These are phyloP conservation scores for Diaporthe aspalathi DNA, from an alignment of 2,329 filamentous ascomycete species.

Conservation along the genomic window DNA sequence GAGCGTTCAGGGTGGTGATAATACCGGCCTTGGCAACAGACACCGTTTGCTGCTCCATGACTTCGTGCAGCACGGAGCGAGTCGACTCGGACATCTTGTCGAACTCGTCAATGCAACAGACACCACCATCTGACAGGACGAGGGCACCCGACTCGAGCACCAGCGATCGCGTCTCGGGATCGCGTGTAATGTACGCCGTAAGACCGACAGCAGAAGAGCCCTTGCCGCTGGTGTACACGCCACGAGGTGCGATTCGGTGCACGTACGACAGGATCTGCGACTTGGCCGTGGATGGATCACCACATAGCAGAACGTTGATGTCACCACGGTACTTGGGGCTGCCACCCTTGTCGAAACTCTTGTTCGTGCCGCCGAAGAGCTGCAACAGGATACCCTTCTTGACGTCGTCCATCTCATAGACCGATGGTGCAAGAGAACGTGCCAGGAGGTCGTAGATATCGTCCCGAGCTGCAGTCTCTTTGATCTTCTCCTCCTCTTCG, in stretches of 20 bases:
- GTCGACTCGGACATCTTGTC: conserved; percentile 88
- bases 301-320: conserved; percentile 96
- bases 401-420: conserved; percentile 98
- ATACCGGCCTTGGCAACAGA: conserved; percentile 92
- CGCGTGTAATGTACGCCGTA: conserved; percentile 83
- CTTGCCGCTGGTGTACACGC: conserved; percentile 84
- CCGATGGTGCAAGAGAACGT: conserved; percentile 90
- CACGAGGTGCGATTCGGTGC: conserved; percentile 95
- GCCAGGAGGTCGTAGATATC: conserved; percentile 95
- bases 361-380: conserved; percentile 97
- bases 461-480: conserved; percentile 78
- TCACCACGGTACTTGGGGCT: conserved; percentile 96
- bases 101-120: conserved; percentile 88
- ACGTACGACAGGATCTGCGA: conserved; percentile 95
- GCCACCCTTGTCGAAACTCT: conserved; percentile 95
- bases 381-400: conserved; percentile 98
- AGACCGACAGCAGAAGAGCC: conserved; percentile 85
- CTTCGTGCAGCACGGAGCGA: conserved; percentile 85
- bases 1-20: conserved; percentile 94
- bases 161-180: conserved; percentile 83
- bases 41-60: conserved; percentile 90
- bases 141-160: conserved; percentile 84
- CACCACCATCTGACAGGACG: conserved; percentile 82
- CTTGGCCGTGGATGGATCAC: conserved; percentile 96
- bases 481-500: conserved; percentile 92